Evolutionary conservation across 805 yeast species (phyloP).

Genomic region (Candida peoriensis): DNA sequence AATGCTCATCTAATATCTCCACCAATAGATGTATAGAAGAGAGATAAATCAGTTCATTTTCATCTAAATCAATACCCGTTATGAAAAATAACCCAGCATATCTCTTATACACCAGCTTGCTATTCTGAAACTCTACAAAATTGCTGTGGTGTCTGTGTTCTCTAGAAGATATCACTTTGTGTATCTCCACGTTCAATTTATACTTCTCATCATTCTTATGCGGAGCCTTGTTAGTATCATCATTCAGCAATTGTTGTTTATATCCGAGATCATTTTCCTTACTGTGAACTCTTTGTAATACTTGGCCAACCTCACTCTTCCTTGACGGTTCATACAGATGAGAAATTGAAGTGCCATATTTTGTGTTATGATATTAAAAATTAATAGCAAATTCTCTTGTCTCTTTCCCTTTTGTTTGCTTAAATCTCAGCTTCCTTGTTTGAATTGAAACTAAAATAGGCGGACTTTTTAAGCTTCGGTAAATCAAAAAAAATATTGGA

Average conservation of each 20-base stretch:
- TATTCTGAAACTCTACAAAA: slow-evolving; percentile 65
- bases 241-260: no score
- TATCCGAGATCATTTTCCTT: no score
- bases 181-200: slow-evolving; percentile 56
- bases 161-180: slow-evolving; percentile 72
- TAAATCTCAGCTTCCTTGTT: no score
- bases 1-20: slow-evolving; percentile 79
- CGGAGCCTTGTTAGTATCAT: no score
- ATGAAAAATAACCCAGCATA: slow-evolving; percentile 91
- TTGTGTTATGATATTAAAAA: background rate
- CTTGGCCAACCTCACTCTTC: slow-evolving; percentile 81
- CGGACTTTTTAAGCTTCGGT: no score
- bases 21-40: slow-evolving; percentile 86
- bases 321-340: slow-evolving; percentile 84
- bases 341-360: slow-evolving; percentile 78
- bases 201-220: slow-evolving; percentile 42
- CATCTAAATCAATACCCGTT: slow-evolving; percentile 72
- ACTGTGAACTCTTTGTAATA: slow-evolving; percentile 55
- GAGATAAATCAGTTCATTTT: slow-evolving; percentile 76
- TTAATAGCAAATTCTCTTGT: background rate
- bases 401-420: background rate
- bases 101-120: slow-evolving; percentile 75
- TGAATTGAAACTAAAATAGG: no score
- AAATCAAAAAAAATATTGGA: no score
- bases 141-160: slow-evolving; percentile 82